Evolutionary conservation across 2,329 filamentous ascomycete species (phyloP), one percentile per base, ranked within the genome.

Genomic region (Beauveria asiatica): DNA sequence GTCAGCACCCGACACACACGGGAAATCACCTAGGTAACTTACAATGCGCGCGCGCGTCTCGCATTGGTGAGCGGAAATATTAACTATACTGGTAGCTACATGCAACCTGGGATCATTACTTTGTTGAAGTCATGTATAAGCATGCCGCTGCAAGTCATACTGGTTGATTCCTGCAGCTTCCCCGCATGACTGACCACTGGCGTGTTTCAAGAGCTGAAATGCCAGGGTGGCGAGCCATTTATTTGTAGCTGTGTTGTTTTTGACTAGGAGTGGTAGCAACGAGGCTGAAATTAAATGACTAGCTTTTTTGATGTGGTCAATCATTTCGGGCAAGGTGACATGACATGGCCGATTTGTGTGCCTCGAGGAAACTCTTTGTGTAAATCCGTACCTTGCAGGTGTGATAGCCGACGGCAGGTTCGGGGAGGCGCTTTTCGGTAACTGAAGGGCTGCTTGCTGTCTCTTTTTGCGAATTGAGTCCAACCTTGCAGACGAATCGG

Each of bases 151-250:
- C 44, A 57, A 37, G 44, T 55, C 41, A 46, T 19, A 46, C 13
- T 16, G 46, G 33, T 50, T 50, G 45, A 17, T 49, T 41, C 30
- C 44, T 42, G 45, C 39, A 52, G 23, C 37, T 52, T 44, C 45
- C 48, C 37, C 46, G 45, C 45, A 58, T 44, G n/a, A 17, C 37
- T 11, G 30, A 33, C 30, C 16, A 19, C 27, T 54, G 53, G 42
- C 10, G 56, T 51, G 56, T 58, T 51, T 58, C 48, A 59, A 44
- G 39, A 52, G 56, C 56, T 52, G 56, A 59, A 11, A 11, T 8
- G 33, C 56, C 3, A 25, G 39, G 56, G 48, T 52, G 44, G 19
- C 45, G 45, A 44, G 33, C 33, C 33, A 37, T 37, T 37, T 37
- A 37, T 37, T 37, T 11, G 33, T 37, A 6, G 33, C 46, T 50